phyloP scores from a whole-genome alignment of 495 filamentous ascomycete species.

The Penicillium ucsense region DNA sequence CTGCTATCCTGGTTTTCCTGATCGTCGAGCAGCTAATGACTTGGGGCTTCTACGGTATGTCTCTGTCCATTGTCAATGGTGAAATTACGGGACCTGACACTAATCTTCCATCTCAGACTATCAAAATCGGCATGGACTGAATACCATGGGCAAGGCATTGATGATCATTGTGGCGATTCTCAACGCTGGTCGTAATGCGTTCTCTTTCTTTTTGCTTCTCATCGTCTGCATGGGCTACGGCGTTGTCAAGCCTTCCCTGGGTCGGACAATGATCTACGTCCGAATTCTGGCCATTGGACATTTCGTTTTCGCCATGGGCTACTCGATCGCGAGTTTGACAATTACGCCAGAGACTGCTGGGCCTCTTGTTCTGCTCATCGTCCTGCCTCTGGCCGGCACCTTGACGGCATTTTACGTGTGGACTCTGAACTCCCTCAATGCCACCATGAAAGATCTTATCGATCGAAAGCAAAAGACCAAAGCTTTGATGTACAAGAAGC shows the following conservation, averaged over 20 bases:
- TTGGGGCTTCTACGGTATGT: constrained; percentile 80
- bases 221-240: constrained; percentile 99
- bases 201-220: constrained; percentile 96
- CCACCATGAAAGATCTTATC: constrained; percentile 89
- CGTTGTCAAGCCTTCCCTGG: constrained; percentile 90
- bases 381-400: constrained; percentile 84
- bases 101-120: constrained; percentile 49
- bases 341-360: constrained; percentile 68
- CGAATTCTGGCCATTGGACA: constrained; percentile 84
- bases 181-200: constrained; percentile 89
- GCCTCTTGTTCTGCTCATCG: constrained; percentile 87
- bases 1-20: constrained; percentile 89
- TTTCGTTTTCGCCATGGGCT: constrained; percentile 91
- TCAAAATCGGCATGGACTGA: constrained; percentile 79
- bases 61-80: not conserved
- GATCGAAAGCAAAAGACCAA: constrained; percentile 93
- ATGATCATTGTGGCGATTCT: constrained; percentile 85
- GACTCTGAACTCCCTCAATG: constrained; percentile 91
- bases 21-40: constrained; percentile 95
- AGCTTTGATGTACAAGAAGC: constrained; percentile 91
- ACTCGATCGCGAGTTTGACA: constrained; percentile 79
- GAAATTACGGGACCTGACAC: constrained; percentile 2
- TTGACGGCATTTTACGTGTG: constrained; percentile 97
- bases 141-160: constrained; percentile 66
- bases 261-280: constrained; percentile 88